Percentiles rank a stretch among this genome's conserved stretches.
These are phyloP conservation scores for Fusarium palustre DNA, from an alignment of 2,329 filamentous ascomycete species.

Conservation along the genomic window DNA sequence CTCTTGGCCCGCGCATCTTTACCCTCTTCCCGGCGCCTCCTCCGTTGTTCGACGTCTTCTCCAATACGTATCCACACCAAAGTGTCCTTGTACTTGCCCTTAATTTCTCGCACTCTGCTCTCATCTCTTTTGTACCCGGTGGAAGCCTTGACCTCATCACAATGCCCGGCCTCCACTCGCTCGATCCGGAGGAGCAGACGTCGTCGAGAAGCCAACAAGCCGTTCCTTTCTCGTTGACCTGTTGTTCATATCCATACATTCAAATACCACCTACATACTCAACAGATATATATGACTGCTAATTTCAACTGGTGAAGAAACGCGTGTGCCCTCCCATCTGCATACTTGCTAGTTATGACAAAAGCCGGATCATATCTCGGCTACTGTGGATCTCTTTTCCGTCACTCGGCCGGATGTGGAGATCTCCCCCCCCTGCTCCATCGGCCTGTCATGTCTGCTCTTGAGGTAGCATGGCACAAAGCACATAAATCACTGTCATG, in stretches of 20 bases:
- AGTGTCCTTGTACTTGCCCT: background rate
- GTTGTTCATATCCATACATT: background rate
- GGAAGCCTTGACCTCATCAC: slow-evolving; percentile 21
- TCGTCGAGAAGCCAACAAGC: slow-evolving; percentile 4
- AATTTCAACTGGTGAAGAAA: background rate
- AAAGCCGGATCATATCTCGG: slow-evolving; percentile 3
- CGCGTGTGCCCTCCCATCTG: background rate
- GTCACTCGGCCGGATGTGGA: slow-evolving; percentile 42
- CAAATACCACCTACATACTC: background rate
- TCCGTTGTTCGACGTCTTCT: slow-evolving; percentile 34
- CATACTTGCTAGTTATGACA: background rate
- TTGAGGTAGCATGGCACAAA: background rate
- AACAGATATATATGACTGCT: background rate
- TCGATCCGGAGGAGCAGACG: slow-evolving; percentile 6
- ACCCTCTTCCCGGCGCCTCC: slow-evolving; percentile 38
- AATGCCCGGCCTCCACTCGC: background rate
- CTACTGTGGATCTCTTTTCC: slow-evolving; percentile 15
- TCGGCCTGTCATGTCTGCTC: slow-evolving; percentile 12
- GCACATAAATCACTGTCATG: background rate
- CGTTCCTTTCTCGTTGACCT: background rate
- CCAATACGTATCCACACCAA: slow-evolving; percentile 20
- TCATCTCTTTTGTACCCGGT: slow-evolving; percentile 25
- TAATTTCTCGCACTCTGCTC: slow-evolving; percentile 8
- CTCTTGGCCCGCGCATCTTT: slow-evolving; percentile 42
- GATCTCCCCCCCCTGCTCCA: slow-evolving; percentile 8